Base-by-base conservation (phyloP, 2,329 filamentous ascomycete species). In the Paramyrothecium sp. region DNA sequence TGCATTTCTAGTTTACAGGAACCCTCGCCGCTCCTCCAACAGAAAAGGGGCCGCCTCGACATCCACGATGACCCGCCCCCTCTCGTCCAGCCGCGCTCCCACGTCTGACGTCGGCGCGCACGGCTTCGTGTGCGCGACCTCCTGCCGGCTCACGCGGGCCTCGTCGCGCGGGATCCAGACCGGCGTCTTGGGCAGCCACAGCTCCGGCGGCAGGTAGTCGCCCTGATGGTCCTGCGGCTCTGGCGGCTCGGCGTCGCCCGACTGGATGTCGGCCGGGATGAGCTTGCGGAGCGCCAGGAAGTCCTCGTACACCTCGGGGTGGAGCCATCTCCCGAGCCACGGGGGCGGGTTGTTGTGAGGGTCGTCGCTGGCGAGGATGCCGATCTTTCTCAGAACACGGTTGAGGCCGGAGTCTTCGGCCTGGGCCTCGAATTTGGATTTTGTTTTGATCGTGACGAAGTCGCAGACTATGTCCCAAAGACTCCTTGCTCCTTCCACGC, bases 111-210 rank as follows among this genome's bases (percentile, higher is more conserved):
- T 94, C 1, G 88, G 85, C 30, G 92, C 90, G 33, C 90, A 82
- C 65, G 83, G 85, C 63, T 79, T 79, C 1, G 89, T 90, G 65
- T 95, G 89, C 13, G 79, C 79, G 54, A 95, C 80, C 73, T 96
- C 92, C 69, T 96, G 90, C 65, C 81, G 81, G 55, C 87, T 91
- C 47, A 97, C 84, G 11, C 91, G 90, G 22, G 87, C 83, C 1
- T 81, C 75, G 66, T 97, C 92, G 57, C 84, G 80, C 0, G 92
- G 91, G 55, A 97, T 90, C 92, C 92, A 97, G n/a, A 97, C 78
- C 30, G 91, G 75, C 2, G 90, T 90, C 73, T 63, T 80, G 63
- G 59, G 84, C 79, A 22, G 73, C 83, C 68, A 94, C 81, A 75
- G 63, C 54, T 76, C 73, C 0, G 89, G 82, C 0, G 92, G 91